Base-by-base conservation (phyloP, 179 eudicot genomes). In the Pouteria campechiana region DNA sequence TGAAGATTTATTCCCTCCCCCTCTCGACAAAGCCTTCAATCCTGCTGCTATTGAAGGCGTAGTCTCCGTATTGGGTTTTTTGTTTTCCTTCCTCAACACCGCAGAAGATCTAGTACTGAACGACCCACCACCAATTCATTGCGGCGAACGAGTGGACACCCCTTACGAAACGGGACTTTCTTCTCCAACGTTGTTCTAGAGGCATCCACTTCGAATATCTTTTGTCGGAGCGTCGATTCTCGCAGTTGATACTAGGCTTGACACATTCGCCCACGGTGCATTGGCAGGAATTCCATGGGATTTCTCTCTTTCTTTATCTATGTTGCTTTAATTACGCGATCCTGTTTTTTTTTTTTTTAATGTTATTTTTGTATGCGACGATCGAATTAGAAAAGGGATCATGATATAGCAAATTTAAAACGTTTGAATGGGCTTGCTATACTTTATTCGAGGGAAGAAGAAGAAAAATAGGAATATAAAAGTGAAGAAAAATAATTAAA, bases 61-160 rank as follows among this genome's bases (percentile, higher is more conserved):
- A 37, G 24, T 11, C 6, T 41, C 50, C 50, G 45, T 57, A 18
- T 50, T 30, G 19, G 96, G 95, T 52, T 48, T 74, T 41, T 81
- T 48, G 24, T 87, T 87, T 69, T 87, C 99, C 49, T 92, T 92
- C 60, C 80, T 63, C 50, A 67, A 6, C 13, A 42, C 72, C 4
- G 75, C 44, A 3, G 79, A 55, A 88, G 83, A 50, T 88, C 94
- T 10, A 94, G 94, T 54, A 87, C 96, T 1, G 90, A 87, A 51
- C 77, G 96, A 0, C 90, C 68, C 49, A 87, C 24, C 54, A 50
- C 59, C 17, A 87, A 86, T 55, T 60, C 52, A 15, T 3, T 48
- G 2, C 51, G 9, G 6, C 48, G 32, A 2, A 27, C 7, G 47
- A n/a, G 54, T 37, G 65, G 30, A 17, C 29, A 64, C 7, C 31